These are phyloP conservation scores for Citrus mangshanensis DNA, from an alignment of 345 rosid species.

Conservation along the genomic window DNA sequence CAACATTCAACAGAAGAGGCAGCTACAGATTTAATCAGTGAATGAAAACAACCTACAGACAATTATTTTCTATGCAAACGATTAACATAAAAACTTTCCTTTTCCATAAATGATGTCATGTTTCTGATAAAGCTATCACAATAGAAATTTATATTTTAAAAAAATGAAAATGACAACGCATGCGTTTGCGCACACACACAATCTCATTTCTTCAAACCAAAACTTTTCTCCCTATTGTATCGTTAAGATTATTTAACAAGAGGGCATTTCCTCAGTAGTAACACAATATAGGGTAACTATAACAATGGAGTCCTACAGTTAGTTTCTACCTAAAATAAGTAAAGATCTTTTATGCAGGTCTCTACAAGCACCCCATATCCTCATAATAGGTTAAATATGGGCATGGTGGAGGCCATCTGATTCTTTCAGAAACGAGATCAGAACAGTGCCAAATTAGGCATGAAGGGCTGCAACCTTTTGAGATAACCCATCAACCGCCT, in stretches of 20 bases:
- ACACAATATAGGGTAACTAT: constrained; percentile 2
- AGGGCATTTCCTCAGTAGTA: background rate
- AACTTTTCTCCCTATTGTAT: background rate
- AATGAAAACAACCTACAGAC: background rate
- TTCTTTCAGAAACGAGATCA: background rate
- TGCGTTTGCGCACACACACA: background rate
- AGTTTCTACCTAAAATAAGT: constrained; percentile 15
- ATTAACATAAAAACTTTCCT: background rate
- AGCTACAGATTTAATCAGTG: background rate
- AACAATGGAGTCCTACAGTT: constrained; percentile 9
- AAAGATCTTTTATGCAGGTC: constrained; percentile 6
- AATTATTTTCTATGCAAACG: background rate
- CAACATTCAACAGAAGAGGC: background rate
- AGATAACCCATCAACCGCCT: constrained; percentile 47
- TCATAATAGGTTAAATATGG: background rate
- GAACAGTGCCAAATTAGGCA: constrained; percentile 29
- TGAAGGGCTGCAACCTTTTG: constrained; percentile 52
- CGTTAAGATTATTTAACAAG: background rate
- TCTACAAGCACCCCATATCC: constrained; percentile 8
- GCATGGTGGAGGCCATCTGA: background rate
- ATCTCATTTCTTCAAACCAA: background rate
- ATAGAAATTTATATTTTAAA: background rate
- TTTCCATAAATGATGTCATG: background rate
- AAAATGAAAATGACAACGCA: background rate
- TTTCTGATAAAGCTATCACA: background rate